Percentiles rank a stretch among this genome's conserved stretches.
phyloP scores from a whole-genome alignment of 2,329 filamentous ascomycete species.

The Cladosporium phlei region DNA sequence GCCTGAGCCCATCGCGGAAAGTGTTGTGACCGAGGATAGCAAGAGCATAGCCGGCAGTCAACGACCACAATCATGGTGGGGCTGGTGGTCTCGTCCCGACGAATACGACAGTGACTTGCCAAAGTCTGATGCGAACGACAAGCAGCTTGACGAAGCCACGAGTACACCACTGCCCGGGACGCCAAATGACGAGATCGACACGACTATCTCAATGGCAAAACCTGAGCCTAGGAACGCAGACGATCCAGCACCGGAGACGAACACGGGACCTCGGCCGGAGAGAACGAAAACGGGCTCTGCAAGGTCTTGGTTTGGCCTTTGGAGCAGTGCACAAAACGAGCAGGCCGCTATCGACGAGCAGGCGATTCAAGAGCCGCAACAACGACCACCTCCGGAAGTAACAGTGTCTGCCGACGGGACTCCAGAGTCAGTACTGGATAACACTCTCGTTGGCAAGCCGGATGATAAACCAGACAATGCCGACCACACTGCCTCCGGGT shows the following conservation, averaged over 20 bases:
- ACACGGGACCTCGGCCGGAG: slow-evolving; percentile 19
- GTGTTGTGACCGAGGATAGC: slow-evolving; percentile 19
- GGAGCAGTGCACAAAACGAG: slow-evolving; percentile 45
- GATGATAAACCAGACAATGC: slow-evolving; percentile 18
- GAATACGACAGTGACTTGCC: slow-evolving; percentile 37
- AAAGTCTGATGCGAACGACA: slow-evolving; percentile 30
- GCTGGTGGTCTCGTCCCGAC: slow-evolving; percentile 49
- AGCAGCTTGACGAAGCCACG: slow-evolving; percentile 33
- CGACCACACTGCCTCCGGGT: slow-evolving; percentile 54
- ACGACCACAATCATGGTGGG: slow-evolving; percentile 34
- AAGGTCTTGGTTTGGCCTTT: slow-evolving; percentile 46
- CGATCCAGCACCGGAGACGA: neutral
- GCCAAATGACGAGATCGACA: slow-evolving; percentile 18
- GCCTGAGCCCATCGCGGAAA: slow-evolving; percentile 35
- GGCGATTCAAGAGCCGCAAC: slow-evolving; percentile 18
- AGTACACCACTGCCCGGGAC: slow-evolving; percentile 39
- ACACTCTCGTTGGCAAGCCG: neutral
- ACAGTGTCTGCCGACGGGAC: slow-evolving; percentile 15
- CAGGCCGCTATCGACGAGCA: slow-evolving; percentile 26
- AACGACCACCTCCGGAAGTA: slow-evolving; percentile 15
- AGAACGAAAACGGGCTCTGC: slow-evolving; percentile 14
- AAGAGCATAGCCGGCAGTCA: slow-evolving; percentile 18
- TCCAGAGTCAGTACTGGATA: slow-evolving; percentile 1
- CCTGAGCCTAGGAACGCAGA: neutral
- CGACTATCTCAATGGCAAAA: neutral